These are phyloP conservation scores for Coelastrella sp. DNA, from an alignment of 139 green algal genomes.

Conservation along the genomic window DNA sequence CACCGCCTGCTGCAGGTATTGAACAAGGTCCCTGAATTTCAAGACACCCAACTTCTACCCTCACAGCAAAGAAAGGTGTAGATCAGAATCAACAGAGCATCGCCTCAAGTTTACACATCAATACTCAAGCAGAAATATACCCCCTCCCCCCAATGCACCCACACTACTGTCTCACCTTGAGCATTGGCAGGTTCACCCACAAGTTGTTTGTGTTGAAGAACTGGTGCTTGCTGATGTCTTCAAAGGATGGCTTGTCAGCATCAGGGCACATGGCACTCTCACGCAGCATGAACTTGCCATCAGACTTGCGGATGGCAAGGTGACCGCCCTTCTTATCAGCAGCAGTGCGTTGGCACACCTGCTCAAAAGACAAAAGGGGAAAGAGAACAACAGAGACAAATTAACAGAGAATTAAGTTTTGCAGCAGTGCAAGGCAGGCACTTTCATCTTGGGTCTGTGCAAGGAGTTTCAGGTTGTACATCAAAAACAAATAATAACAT, in stretches of 20 bases:
- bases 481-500: background rate
- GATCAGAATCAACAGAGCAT: no score
- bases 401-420: background rate
- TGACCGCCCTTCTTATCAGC: conserved; percentile 96
- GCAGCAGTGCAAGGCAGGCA: background rate
- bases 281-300: conserved; percentile 84
- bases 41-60: no score
- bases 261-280: conserved; percentile 91
- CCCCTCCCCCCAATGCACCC: no score
- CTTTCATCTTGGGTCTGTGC: no score
- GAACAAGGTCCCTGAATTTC: no score
- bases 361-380: background rate
- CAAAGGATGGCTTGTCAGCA: conserved; percentile 87
- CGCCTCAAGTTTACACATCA: no score
- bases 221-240: conserved; percentile 82
- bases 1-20: no score
- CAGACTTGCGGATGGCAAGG: conserved; percentile 75
- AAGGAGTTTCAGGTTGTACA: no score
- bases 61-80: no score
- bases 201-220: conserved; percentile 99
- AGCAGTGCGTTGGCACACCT: conserved; percentile 88
- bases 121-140: no score
- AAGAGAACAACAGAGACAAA: background rate
- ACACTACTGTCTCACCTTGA: conserved; percentile 58
- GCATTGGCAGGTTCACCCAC: conserved; percentile 84